Percentiles rank a stretch among this genome's conserved stretches.
Conservation (phyloP, 31 red algal genomes). For the Odonthalia washingtoniensis region DNA sequence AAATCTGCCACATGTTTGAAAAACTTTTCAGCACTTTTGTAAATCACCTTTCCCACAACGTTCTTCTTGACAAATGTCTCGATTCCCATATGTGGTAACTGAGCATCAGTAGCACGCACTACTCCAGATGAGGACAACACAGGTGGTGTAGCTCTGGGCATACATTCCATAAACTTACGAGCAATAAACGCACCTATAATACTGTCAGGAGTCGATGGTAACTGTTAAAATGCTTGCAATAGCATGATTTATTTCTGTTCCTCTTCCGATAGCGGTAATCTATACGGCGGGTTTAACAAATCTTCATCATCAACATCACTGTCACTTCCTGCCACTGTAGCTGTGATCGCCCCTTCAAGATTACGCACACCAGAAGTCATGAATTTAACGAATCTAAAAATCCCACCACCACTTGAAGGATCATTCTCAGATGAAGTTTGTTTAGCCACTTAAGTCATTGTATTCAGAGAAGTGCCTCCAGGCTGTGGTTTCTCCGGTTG, state of each 20-base stretch:
- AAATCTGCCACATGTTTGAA: constrained; percentile 48
- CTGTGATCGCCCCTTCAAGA: constrained; percentile 48
- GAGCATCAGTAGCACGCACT: constrained; percentile 33
- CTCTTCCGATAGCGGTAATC: constrained; percentile 53
- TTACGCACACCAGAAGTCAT: constrained; percentile 66
- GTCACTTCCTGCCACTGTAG: constrained; percentile 25
- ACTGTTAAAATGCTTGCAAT: constrained; percentile 65
- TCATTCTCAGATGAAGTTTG: no score
- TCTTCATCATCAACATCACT: constrained; percentile 23
- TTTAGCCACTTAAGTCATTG: no score
- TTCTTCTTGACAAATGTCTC: constrained; percentile 62
- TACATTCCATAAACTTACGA: constrained; percentile 55
- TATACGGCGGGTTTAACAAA: constrained; percentile 56
- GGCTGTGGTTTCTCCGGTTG: no score
- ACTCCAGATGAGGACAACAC: constrained; percentile 69
- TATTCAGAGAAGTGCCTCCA: no score
- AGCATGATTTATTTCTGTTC: constrained; percentile 68
- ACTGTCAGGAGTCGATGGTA: constrained; percentile 65
- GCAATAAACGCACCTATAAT: constrained; percentile 60
- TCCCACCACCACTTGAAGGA: constrained; percentile 5
- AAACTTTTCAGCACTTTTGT: constrained; percentile 62
- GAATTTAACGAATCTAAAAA: constrained; percentile 59
- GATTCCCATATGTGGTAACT: constrained; percentile 54
- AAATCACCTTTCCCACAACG: constrained; percentile 57
- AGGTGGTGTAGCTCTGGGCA: constrained; percentile 52